These are phyloP conservation scores for Hemisphaericaspora subhashii DNA, from an alignment of 1,139 yeast genomes.

Conservation along the genomic window DNA sequence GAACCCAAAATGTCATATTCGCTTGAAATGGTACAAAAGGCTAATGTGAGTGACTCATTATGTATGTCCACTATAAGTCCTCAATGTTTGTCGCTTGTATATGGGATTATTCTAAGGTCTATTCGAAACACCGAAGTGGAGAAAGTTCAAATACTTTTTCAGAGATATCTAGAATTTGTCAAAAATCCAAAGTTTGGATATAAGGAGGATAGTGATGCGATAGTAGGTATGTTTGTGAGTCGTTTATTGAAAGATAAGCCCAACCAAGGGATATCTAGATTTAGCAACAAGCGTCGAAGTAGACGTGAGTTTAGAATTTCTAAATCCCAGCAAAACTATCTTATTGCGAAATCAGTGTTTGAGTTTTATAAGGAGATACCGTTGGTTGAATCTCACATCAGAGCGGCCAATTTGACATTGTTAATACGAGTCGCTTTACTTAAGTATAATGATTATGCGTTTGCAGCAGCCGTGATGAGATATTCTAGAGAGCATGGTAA, in stretches of 20 bases:
- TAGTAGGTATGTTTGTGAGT: constrained; percentile 24
- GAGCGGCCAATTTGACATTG: constrained; percentile 28
- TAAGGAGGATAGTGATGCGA: constrained; percentile 22
- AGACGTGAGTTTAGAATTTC: background rate
- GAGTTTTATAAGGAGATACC: constrained; percentile 22
- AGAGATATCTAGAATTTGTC: constrained; percentile 18
- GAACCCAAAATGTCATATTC: constrained; percentile 14
- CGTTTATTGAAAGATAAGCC: constrained; percentile 17
- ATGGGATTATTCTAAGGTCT: constrained; percentile 25
- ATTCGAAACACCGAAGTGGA: constrained; percentile 10
- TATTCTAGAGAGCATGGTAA: constrained; percentile 25
- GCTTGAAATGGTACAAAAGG: constrained; percentile 22
- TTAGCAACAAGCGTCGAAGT: too few species aligned
- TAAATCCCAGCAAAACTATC: constrained; percentile 22
- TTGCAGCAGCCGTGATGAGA: constrained; percentile 34
- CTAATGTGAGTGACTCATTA: constrained; percentile 32
- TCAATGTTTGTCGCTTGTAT: constrained; percentile 26
- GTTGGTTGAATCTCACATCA: constrained; percentile 15
- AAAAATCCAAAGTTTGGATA: constrained; percentile 1
- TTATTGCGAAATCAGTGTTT: constrained; percentile 30
- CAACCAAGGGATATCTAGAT: too few species aligned
- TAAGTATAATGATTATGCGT: constrained; percentile 33
- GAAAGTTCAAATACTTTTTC: constrained; percentile 20
- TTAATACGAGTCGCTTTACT: constrained; percentile 30
- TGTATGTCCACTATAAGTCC: constrained; percentile 26